A percentile compares a stretch with the other conserved stretches of the same genome.
These are phyloP conservation scores for Tephrocybe sp. DNA, from an alignment of 768 basidiomycete species.

Conservation along the genomic window DNA sequence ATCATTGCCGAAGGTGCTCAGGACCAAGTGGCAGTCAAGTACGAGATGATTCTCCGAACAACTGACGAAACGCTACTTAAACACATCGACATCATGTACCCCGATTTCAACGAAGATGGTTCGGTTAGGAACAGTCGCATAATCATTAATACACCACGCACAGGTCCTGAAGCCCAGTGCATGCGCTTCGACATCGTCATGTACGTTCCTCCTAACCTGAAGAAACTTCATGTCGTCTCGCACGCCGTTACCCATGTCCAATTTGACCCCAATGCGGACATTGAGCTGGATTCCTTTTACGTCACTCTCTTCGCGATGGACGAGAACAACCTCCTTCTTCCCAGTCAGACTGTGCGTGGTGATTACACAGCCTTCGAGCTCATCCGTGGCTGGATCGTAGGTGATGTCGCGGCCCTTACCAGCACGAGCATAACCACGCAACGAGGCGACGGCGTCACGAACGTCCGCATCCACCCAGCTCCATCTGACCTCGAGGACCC, in stretches of 20 bases:
- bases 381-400: constrained; percentile 58
- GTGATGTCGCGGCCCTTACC: constrained; percentile 46
- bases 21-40: constrained; percentile 40
- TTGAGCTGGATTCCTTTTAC: constrained; percentile 40
- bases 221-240: constrained; percentile 43
- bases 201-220: constrained; percentile 46
- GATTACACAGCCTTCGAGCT: constrained; percentile 41
- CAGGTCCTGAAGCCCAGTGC: constrained; percentile 31
- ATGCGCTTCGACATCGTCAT: constrained; percentile 55
- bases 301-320: constrained; percentile 39
- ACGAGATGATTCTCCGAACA: constrained; percentile 46
- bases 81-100: constrained; percentile 31
- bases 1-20: constrained; percentile 40
- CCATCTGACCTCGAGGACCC: constrained; percentile 30
- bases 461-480: constrained; percentile 45
- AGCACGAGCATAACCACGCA: constrained; percentile 42
- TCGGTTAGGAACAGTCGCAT: constrained; percentile 33
- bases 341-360: constrained; percentile 37
- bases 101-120: constrained; percentile 29
- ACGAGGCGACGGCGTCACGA: constrained; percentile 46
- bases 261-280: constrained; percentile 40
- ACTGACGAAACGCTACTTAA: constrained; percentile 39
- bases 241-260: constrained; percentile 45
- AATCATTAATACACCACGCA: constrained; percentile 33
- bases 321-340: constrained; percentile 44